Base-by-base conservation (phyloP, 805 yeast species). In the Kodamaea fukazawae region DNA sequence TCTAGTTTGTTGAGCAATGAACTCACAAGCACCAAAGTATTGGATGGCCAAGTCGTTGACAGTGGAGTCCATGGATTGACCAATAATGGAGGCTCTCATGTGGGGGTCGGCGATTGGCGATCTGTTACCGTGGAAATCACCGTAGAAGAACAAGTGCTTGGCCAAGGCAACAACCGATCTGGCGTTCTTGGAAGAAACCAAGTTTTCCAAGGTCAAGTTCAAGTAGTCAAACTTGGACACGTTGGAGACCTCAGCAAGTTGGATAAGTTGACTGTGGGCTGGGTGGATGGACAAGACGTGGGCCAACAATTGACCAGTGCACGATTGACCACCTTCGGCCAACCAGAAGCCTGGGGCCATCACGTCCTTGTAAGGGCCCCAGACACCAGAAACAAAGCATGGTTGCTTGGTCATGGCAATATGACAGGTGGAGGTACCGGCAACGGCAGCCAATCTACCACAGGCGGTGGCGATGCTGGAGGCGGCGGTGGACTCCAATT, bases 321-420 rank as follows among this genome's bases (percentile, higher is more conserved):
- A 86, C 11, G 95, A 83, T 63, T 93, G 99, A n/a, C 99, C 99
- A 57, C 99, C 99, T 65, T 93, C 99, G 10, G 98, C 96, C 48
- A 90, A 73, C 98, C 98, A 93, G 55, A 72, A 83, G 4, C 81
- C 88, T 20, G 85, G 83, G n/a, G 95, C 85, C 70, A 91, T 75
- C 4, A 87, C 96, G 61, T 90, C 96, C 54, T 89, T 76, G 65
- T 93, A 93, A 2, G 99, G 99, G 10, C 99, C 99, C 99, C 99
- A 93, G 25, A 93, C 96, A 44, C 99, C 99, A 32, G 87, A 79
- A 7, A 91, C 98, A 59, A 91, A 90, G 32, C 88, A 79, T 0
- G 96, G 85, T 22, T 86, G 83, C 45, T 78, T 75, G 20, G 95
- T 83, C 74, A 91, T 74, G 42, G 87, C 89, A 51, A 93, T 81